Evolutionary conservation across 1,139 yeast genomes (phyloP), one percentile per base, ranked within the genome.

Genomic region (Zygosaccharomyces sapae): DNA sequence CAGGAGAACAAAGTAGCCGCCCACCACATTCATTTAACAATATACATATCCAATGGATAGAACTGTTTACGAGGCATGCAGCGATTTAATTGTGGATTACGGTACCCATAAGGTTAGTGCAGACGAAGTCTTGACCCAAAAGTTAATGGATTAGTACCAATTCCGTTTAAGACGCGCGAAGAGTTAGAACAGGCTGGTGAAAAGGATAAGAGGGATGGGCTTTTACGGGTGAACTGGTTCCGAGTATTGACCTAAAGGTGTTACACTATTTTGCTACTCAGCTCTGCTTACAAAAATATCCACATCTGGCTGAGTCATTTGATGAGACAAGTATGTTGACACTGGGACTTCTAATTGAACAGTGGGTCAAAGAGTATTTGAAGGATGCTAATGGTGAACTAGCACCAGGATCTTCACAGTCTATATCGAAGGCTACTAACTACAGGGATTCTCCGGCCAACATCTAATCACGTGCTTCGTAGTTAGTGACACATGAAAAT

Each of bases 201-300:
- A 4, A 40, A 29, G 3, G 65, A 61, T 36, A 48, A 53, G 19
- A 41, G 49, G 9, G 61, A 55, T 5, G 63, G 63, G 5, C 44
- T 57, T 27, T 57, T 42, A 47, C 53, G 12, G 65, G 62, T 2
- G 60, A 55, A 4, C 34, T 63, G 38, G 44, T 62, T n/a, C 67
- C 68, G 2, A 34, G 53, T 2, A 55, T 65, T 1, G 68, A 65
- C 44, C 47, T 63, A 39, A 56, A 55, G 27, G 67, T 63, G 13
- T 41, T 65, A 35, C 67, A 65, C 48, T 65, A 65, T 47, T 63
- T 57, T 44, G 58, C 59, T 1, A 61, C 67, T 0, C 67, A 65
- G 47, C 46, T 62, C 34, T 54, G 61, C 38, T 44, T 63, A 12
- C 57, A 53, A 43, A 55, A 55, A 43, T 65, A 63, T 38, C 67